Conservation (phyloP, 202 grass and related monocot species). For the Dendrocalamus latiflorus region DNA sequence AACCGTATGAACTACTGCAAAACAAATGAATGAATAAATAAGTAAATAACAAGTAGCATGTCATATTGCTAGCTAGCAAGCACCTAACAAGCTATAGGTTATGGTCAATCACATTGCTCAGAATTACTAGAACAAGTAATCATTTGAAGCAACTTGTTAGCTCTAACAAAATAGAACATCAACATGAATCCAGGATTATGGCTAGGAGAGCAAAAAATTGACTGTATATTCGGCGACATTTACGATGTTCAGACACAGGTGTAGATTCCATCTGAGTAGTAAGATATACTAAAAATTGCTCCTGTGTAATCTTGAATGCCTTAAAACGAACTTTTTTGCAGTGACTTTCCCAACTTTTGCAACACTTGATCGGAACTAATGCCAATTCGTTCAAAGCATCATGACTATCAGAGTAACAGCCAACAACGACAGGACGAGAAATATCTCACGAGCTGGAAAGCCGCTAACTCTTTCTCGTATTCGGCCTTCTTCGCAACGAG, state of each 20-base stretch:
- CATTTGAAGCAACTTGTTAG: background rate
- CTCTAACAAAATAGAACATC: background rate
- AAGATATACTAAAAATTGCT: background rate
- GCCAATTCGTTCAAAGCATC: conserved; percentile 14
- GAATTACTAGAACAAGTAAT: background rate
- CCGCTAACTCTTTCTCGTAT: conserved; percentile 37
- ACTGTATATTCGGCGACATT: background rate
- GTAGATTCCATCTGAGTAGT: background rate
- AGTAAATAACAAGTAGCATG: background rate
- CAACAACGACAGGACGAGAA: background rate
- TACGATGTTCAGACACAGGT: background rate
- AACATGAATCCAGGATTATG: background rate
- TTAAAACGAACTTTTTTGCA: background rate
- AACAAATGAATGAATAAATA: background rate
- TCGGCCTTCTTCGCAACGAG: conserved; percentile 47
- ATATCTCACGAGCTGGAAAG: conserved; percentile 61
- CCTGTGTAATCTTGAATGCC: background rate
- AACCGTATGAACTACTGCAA: background rate
- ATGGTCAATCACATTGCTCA: background rate
- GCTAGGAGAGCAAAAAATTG: background rate
- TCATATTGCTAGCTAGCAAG: background rate
- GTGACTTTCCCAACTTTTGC: background rate
- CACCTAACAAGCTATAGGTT: background rate
- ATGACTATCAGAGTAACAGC: conserved; percentile 3
- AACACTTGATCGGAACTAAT: background rate